Evolutionary conservation across 331 rosid genomes (phyloP).

Genomic region (Rhamnella rubrinervis): DNA sequence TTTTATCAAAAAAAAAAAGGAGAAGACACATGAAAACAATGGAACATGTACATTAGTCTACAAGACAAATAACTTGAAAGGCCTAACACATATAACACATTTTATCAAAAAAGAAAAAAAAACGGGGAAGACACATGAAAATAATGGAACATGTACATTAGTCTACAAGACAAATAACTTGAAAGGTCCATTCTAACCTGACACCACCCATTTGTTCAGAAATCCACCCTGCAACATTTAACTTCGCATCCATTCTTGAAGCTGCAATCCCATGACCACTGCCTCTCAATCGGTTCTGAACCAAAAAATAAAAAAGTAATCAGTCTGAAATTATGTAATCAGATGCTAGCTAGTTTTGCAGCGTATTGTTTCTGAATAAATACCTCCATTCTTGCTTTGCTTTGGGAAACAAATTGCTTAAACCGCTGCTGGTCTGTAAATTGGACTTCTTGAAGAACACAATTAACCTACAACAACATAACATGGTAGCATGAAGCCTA

Average conservation of each 20-base stretch:
- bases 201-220: slow-evolving; percentile 97
- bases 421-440: slow-evolving; percentile 95
- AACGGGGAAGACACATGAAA: neutral
- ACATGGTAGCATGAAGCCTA: slow-evolving; percentile 12
- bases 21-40: neutral
- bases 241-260: slow-evolving; percentile 94
- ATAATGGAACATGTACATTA: neutral
- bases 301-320: slow-evolving; percentile 13
- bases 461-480: slow-evolving; percentile 55
- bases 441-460: slow-evolving; percentile 92
- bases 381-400: slow-evolving; percentile 98
- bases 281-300: slow-evolving; percentile 89
- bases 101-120: too few species aligned
- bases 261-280: slow-evolving; percentile 97
- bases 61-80: slow-evolving; percentile 22
- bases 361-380: neutral
- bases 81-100: neutral
- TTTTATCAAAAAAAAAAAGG: neutral
- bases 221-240: slow-evolving; percentile 89
- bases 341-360: slow-evolving; percentile 15
- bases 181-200: slow-evolving; percentile 57
- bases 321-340: slow-evolving; percentile 11
- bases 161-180: slow-evolving; percentile 17
- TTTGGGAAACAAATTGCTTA: slow-evolving; percentile 90
- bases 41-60: slow-evolving; percentile 3